Base-by-base conservation (phyloP, 495 filamentous ascomycete genomes). In the Hypoxylon fragiforme region DNA sequence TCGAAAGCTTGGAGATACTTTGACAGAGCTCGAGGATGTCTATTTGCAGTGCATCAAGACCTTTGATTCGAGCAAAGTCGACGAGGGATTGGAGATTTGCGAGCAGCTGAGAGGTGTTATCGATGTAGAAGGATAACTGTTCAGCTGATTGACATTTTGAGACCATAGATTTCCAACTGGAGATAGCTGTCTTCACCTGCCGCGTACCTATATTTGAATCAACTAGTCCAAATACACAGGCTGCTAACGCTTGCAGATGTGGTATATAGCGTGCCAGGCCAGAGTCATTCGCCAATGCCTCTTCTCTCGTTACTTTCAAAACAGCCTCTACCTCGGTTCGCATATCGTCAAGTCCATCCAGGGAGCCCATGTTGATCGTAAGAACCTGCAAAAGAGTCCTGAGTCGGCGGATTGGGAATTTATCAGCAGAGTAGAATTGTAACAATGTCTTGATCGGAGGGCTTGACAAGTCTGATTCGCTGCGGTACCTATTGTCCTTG, bases 31-130 rank as follows among this genome's bases (percentile, higher is more conserved):
- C 77, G 3, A 80, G 67, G 1, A 73, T 72, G 0, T 70, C 69
- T 3, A 75, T 70, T n/a, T 77, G 70, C 8, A 75, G 59, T 9
- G 56, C 64, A 19, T 74, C 71, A 15, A 74, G 66, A 2, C 90
- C 91, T 49, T 87, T 87, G 62, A 92, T 86, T 26, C 86, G 85
- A 1, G 90, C 77, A 59, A 88, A 95, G 46, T 96, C 87, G 14
- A 83, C 79, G n/a, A 91, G 62, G 2, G 83, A 78, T 50, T 83
- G 79, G 8, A 95, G 74, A 47, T 90, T 85, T 28, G 75, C 60
- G 8, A 88, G 50, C 44, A 85, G 81, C 15, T 78, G 76, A 3
- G 78, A 70, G 3, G 81, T 63, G 55, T 91, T 82, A 44, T 89
- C 83, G 28, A 95, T 65, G n/a, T 69, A 68, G 8, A 66, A 62